Percentiles rank a stretch among this genome's conserved stretches.
Conservation (phyloP, 305 asterid genomes). For the Solanum hybrid region DNA sequence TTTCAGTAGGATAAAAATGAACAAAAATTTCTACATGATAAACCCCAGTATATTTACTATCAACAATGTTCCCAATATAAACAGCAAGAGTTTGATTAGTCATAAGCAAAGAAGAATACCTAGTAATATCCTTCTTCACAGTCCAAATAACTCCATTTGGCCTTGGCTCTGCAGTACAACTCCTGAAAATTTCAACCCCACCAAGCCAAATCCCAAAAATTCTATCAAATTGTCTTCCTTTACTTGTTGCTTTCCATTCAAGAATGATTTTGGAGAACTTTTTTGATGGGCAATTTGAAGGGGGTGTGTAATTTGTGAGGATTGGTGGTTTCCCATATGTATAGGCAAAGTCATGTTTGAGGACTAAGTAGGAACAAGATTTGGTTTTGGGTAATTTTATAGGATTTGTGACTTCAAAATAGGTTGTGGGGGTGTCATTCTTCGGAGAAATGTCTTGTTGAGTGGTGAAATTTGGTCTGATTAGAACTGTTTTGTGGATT, state of each 20-base stretch:
- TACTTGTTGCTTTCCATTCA: conserved; percentile 67
- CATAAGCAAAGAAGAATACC: conserved; percentile 58
- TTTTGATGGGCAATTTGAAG: conserved; percentile 38
- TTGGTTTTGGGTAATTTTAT: conserved; percentile 48
- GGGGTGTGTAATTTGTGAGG: conserved; percentile 48
- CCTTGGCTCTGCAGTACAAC: conserved; percentile 86
- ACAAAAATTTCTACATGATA: conserved; percentile 58
- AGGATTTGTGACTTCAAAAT: conserved; percentile 73
- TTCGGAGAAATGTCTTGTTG: conserved; percentile 6
- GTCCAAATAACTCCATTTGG: conserved; percentile 69
- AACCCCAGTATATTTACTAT: conserved; percentile 64
- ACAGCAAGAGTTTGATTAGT: conserved; percentile 54
- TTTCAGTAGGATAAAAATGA: conserved; percentile 60
- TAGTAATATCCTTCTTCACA: conserved; percentile 65
- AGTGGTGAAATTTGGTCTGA: conserved; percentile 26
- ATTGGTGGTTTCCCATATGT: conserved; percentile 63
- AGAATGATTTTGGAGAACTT: conserved; percentile 45
- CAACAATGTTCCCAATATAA: conserved; percentile 59
- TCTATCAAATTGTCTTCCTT: conserved; percentile 78
- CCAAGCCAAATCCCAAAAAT: conserved; percentile 83
- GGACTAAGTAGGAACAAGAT: conserved; percentile 54
- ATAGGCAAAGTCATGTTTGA: conserved; percentile 60
- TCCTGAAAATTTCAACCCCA: conserved; percentile 80
- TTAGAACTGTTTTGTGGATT: conserved; percentile 27
- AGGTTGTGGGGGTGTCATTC: conserved; percentile 37